Evolutionary conservation across 164 flowering plant genomes (phyloP).

Genomic region (Akebia trifoliata): DNA sequence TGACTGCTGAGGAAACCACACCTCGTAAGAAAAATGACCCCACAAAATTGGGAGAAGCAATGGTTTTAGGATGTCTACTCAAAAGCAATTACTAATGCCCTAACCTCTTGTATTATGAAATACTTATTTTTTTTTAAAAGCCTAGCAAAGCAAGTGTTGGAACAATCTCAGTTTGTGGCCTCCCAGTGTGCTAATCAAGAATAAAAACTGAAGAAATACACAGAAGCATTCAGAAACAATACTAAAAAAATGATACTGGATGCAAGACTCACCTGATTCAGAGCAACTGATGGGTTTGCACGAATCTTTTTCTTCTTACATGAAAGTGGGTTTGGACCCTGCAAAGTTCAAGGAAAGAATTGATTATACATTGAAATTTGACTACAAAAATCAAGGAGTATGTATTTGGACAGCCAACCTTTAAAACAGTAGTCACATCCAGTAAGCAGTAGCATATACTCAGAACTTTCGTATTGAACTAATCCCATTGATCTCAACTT

Average conservation of each 20-base stretch:
- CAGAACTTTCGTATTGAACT: too few species aligned
- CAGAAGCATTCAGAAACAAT: background rate
- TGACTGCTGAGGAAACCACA: too few species aligned
- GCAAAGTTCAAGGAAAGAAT: conserved; percentile 14
- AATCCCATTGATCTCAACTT: too few species aligned
- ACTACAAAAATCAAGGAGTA: background rate
- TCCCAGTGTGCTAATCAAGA: background rate
- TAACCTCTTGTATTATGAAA: too few species aligned
- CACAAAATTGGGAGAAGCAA: too few species aligned
- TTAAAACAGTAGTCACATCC: background rate
- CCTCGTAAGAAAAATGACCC: too few species aligned
- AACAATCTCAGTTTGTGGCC: background rate
- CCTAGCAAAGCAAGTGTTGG: too few species aligned
- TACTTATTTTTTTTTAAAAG: too few species aligned
- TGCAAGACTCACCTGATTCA: conserved; percentile 31
- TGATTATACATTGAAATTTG: background rate
- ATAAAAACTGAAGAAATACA: background rate
- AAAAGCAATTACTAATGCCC: too few species aligned
- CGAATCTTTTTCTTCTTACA: conserved; percentile 65
- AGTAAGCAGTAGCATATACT: too few species aligned
- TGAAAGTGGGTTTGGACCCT: conserved; percentile 92
- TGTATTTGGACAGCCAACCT: background rate
- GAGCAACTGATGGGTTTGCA: conserved; percentile 18
- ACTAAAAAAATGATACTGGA: background rate
- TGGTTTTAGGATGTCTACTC: too few species aligned